These are phyloP conservation scores for Botryotinia calthae DNA, from an alignment of 2,329 filamentous ascomycete genomes.

Conservation along the genomic window DNA sequence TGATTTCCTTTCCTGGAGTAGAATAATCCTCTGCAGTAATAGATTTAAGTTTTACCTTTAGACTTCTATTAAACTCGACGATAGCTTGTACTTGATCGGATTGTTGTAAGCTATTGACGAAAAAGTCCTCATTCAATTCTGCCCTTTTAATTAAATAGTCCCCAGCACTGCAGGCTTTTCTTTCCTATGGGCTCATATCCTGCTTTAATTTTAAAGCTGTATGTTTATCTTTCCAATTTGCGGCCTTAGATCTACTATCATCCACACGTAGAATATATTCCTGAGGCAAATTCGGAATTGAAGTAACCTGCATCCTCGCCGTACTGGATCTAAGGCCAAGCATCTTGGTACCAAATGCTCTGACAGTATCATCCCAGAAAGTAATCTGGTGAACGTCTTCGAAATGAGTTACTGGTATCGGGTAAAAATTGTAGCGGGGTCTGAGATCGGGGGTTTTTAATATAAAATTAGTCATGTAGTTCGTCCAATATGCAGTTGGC, in stretches of 20 bases:
- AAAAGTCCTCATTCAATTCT: background rate
- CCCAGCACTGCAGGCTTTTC: background rate
- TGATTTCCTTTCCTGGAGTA: background rate
- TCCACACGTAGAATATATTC: background rate
- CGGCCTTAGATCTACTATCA: background rate
- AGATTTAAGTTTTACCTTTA: background rate
- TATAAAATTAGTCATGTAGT: background rate
- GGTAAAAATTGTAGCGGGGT: background rate
- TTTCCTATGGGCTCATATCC: conserved; percentile 3
- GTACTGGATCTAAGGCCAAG: conserved; percentile 1
- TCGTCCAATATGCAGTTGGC: background rate
- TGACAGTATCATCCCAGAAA: conserved; percentile 7
- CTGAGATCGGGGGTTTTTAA: background rate
- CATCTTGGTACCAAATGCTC: background rate
- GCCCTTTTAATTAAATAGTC: background rate
- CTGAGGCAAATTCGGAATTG: background rate
- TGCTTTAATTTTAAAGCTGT: background rate
- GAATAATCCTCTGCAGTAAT: background rate
- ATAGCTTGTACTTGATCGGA: background rate
- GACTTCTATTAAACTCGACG: background rate
- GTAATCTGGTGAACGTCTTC: conserved; percentile 6
- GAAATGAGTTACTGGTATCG: background rate
- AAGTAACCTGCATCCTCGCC: background rate
- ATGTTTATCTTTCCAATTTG: background rate
- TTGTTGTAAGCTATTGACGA: background rate